These are phyloP conservation scores for Mytilinidion resinicola DNA, from an alignment of 495 filamentous ascomycete genomes.

Conservation along the genomic window DNA sequence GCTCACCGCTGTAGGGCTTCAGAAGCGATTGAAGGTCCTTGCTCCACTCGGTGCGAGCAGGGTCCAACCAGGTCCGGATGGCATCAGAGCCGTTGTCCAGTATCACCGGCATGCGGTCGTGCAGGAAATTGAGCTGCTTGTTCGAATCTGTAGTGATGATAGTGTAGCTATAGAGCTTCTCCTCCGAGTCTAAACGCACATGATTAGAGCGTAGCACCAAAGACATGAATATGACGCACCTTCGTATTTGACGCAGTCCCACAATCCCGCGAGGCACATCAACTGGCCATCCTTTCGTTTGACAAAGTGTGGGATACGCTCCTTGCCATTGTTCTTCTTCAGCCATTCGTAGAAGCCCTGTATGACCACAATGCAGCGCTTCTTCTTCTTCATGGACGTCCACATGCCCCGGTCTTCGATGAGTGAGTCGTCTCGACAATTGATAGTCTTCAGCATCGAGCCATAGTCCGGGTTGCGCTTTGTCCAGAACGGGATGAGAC, in stretches of 20 bases:
- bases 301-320: slow-evolving; percentile 75
- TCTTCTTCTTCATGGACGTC: slow-evolving; percentile 79
- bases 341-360: slow-evolving; percentile 98
- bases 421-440: slow-evolving; percentile 88
- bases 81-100: slow-evolving; percentile 67
- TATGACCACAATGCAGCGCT: slow-evolving; percentile 78
- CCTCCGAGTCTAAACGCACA: slow-evolving; percentile 42
- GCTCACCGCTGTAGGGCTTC: slow-evolving; percentile 67
- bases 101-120: slow-evolving; percentile 94
- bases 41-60: slow-evolving; percentile 62
- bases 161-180: slow-evolving; percentile 77
- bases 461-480: slow-evolving; percentile 72
- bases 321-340: slow-evolving; percentile 69
- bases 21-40: slow-evolving; percentile 69
- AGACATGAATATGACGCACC: slow-evolving; percentile 39
- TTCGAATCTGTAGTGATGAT: slow-evolving; percentile 86
- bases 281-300: slow-evolving; percentile 73
- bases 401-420: slow-evolving; percentile 74
- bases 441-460: slow-evolving; percentile 79
- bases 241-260: slow-evolving; percentile 81
- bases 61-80: slow-evolving; percentile 76
- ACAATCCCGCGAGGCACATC: slow-evolving; percentile 87
- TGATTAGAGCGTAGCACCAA: neutral
- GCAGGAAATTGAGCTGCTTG: slow-evolving; percentile 71
- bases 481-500: slow-evolving; percentile 85